Percentiles rank a stretch among this genome's conserved stretches.
Conservation (phyloP, 139 green algal genomes). For the Coccomyxa sp. region DNA sequence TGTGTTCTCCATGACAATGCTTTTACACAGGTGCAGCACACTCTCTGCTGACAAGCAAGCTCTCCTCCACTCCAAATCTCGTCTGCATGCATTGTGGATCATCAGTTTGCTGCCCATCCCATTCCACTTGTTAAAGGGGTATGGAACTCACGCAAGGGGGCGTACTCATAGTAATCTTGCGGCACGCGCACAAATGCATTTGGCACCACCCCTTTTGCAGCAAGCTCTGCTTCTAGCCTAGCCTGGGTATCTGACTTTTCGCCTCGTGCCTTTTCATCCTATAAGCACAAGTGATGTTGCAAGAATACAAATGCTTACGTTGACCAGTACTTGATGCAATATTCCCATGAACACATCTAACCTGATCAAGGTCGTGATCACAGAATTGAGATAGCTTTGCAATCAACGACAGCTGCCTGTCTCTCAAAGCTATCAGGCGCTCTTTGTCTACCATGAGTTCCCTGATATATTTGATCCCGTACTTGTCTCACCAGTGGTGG, state of each 20-base stretch:
- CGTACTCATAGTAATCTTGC: slow-evolving; percentile 74
- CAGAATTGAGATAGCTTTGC: too few relatives aligned
- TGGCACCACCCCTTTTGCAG: not conserved
- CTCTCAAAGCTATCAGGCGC: too few relatives aligned
- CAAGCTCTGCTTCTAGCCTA: not conserved
- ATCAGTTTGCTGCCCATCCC: not conserved
- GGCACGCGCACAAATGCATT: slow-evolving; percentile 67
- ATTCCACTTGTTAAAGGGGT: not conserved
- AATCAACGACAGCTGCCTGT: too few relatives aligned
- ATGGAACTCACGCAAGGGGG: not conserved
- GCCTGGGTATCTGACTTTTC: not conserved
- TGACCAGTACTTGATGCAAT: too few relatives aligned
- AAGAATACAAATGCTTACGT: too few relatives aligned
- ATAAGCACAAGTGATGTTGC: too few relatives aligned
- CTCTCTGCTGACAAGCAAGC: slow-evolving; percentile 18
- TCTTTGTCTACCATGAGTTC: too few relatives aligned
- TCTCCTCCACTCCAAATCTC: slow-evolving; percentile 60
- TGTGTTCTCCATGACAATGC: slow-evolving; percentile 86
- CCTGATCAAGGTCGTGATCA: too few relatives aligned
- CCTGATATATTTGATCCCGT: too few relatives aligned
- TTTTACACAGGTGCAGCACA: slow-evolving; percentile 83
- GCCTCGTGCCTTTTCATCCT: too few relatives aligned
- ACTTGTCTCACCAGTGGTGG: too few relatives aligned
- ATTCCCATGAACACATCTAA: too few relatives aligned
- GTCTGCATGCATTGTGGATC: not conserved